Conservation (phyloP, 139 green algal species). For the Mesotaenium endlicherianum region DNA sequence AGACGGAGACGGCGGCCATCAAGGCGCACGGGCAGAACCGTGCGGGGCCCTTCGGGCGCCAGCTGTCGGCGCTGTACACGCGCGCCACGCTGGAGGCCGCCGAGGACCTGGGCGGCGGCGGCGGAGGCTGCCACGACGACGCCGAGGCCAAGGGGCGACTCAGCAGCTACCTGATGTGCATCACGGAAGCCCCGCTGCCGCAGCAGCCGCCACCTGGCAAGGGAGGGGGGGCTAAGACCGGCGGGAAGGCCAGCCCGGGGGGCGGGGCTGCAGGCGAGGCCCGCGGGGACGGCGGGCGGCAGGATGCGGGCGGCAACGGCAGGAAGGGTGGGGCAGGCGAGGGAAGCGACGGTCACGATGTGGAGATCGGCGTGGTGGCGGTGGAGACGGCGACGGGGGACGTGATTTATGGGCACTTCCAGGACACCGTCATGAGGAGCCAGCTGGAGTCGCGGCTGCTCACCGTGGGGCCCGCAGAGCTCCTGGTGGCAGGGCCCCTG, state of each 20-base stretch:
- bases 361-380: constrained; percentile 63
- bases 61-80: constrained; percentile 82
- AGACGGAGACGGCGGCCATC: constrained; percentile 67
- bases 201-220: background rate
- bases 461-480: constrained; percentile 65
- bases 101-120: constrained; percentile 36
- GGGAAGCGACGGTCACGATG: background rate
- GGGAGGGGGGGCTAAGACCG: constrained; percentile 14
- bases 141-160: constrained; percentile 20
- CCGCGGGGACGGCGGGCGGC: background rate
- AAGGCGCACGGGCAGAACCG: constrained; percentile 71
- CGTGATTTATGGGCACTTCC: constrained; percentile 64
- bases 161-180: constrained; percentile 46
- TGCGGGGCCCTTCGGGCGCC: constrained; percentile 69
- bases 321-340: constrained; percentile 1
- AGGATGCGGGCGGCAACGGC: background rate
- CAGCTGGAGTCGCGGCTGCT: constrained; percentile 73
- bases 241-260: background rate
- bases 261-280: background rate
- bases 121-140: constrained; percentile 7
- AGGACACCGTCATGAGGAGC: constrained; percentile 34
- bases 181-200: background rate
- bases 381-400: constrained; percentile 76
- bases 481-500: constrained; percentile 62
- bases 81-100: constrained; percentile 78